phyloP scores from a whole-genome alignment of 1,284 basidiomycete species.

The Moniliophthora roreri region DNA sequence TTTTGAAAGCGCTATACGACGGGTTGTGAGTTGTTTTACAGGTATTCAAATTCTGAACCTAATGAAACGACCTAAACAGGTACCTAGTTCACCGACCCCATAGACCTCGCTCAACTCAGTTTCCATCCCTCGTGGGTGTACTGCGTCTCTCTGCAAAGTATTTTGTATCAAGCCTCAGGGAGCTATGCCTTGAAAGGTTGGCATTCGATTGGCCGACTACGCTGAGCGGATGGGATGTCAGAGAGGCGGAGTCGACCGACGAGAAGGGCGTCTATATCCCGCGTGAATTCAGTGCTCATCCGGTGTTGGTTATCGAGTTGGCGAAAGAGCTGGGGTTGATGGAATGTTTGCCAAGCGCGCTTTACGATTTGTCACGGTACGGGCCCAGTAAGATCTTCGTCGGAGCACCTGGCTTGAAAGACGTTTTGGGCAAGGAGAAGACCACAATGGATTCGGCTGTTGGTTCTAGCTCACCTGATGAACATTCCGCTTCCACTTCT shows the following conservation, averaged over 20 bases:
- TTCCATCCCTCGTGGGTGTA: constrained; percentile 54
- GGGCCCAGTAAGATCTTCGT: constrained; percentile 64
- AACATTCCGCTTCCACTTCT: not conserved
- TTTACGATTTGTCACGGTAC: constrained; percentile 73
- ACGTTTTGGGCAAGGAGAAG: not conserved
- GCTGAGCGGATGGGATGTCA: constrained; percentile 61
- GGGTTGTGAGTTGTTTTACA: constrained; percentile 44
- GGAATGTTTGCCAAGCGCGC: constrained; percentile 59
- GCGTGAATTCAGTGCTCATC: constrained; percentile 50
- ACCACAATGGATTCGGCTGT: not conserved
- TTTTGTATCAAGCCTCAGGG: constrained; percentile 57
- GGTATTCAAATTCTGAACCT: no score
- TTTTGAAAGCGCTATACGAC: constrained; percentile 51
- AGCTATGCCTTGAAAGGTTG: constrained; percentile 56
- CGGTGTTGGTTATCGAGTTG: constrained; percentile 62
- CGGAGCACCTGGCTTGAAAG: constrained; percentile 36
- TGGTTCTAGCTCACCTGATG: no score
- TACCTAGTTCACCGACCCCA: constrained; percentile 3
- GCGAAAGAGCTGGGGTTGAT: constrained; percentile 60
- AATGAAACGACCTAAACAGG: not conserved
- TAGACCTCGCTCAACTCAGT: constrained; percentile 44
- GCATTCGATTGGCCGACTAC: constrained; percentile 62
- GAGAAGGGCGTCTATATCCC: constrained; percentile 45
- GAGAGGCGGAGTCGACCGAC: constrained; percentile 56
- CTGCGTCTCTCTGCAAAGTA: constrained; percentile 72